Evolutionary conservation across 148 eudicot species (phyloP).

Genomic region (Persicaria tinctoria): DNA sequence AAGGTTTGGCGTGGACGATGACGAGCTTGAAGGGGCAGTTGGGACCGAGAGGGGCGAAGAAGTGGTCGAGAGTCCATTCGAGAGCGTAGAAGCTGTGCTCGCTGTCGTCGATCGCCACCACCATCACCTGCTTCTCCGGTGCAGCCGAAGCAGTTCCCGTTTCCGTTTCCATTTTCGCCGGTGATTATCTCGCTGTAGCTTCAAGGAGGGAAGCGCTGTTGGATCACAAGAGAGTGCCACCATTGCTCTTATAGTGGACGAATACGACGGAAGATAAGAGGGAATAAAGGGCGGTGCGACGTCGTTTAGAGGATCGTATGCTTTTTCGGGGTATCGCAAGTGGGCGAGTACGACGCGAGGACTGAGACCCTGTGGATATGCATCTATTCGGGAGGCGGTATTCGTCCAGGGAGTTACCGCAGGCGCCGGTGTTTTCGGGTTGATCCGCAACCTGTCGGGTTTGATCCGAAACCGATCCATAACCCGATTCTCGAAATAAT

Average conservation of each 20-base stretch:
- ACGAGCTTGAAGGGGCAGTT: slow-evolving; percentile 38
- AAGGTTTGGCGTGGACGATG: slow-evolving; percentile 55
- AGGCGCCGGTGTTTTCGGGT: too few species aligned
- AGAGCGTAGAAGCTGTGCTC: slow-evolving; percentile 58
- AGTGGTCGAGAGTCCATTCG: slow-evolving; percentile 52
- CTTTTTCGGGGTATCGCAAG: background rate
- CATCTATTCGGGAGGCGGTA: too few species aligned
- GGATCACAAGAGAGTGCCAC: background rate
- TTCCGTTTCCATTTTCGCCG: slow-evolving; percentile 13
- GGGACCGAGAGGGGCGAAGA: slow-evolving; percentile 39
- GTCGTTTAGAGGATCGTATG: slow-evolving; percentile 6
- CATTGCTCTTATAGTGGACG: too few species aligned
- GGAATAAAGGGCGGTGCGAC: background rate
- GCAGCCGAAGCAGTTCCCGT: background rate
- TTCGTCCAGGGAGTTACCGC: too few species aligned
- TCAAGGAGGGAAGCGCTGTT: background rate
- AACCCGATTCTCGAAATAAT: too few species aligned
- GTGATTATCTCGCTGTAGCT: too few species aligned
- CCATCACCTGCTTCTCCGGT: slow-evolving; percentile 35
- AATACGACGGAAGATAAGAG: background rate
- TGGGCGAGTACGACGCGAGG: background rate
- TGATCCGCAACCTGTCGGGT: too few species aligned
- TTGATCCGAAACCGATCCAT: too few species aligned
- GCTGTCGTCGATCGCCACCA: slow-evolving; percentile 54
- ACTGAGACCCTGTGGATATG: background rate